Evolutionary conservation across 2,329 filamentous ascomycete genomes (phyloP), one percentile per base, ranked within the genome.

Genomic region (Trichophyton benhamiae): DNA sequence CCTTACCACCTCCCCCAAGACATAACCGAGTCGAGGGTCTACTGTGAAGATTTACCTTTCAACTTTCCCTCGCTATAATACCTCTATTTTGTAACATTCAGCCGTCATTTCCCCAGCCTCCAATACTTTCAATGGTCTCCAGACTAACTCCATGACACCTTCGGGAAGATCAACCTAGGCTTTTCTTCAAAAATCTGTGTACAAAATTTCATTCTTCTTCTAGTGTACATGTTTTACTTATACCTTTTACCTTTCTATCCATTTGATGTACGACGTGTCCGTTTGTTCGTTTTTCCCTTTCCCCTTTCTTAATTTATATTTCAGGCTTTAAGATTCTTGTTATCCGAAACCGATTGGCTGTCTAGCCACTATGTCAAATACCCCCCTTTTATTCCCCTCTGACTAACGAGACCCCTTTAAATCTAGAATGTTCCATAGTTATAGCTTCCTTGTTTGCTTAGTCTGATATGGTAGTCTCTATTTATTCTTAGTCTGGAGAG

Each of bases 1-100:
- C 71, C 13, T 61, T 73, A n/a, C 70, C 72, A n/a, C 65, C 70
- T 68, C 71, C 49, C 58, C 48, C 62, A 58, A 59, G 41, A 30
- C 68, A 70, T 20, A 70, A 68, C 4, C 65, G 71, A 66, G 58
- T 72, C 66, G 64, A 72, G 70, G 61, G 74, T 67, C 61, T 77
- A 75, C 75, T 77, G 60, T 77, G 67, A 63, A 13, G 33, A 20
- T 60, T 52, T 27, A 38, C 27, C 33, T 42, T 49, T 61, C 57
- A 60, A 60, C 57, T 53, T 61, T 55, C 38, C 36, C 11, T 42
- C 61, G 22, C 62, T 53, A 30, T 22, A 57, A 27, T 60, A 58
- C 30, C 25, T 58, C 30, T 38, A 9, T 20, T 33, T 57, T 20
- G 58, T 46, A 11, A 25, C 7, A 42, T 62, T 55, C 60, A 38